A percentile compares a stretch with the other conserved stretches of the same genome.
phyloP scores from a whole-genome alignment of 352 stramenopile genomes.

The Phytopythium delawarense region DNA sequence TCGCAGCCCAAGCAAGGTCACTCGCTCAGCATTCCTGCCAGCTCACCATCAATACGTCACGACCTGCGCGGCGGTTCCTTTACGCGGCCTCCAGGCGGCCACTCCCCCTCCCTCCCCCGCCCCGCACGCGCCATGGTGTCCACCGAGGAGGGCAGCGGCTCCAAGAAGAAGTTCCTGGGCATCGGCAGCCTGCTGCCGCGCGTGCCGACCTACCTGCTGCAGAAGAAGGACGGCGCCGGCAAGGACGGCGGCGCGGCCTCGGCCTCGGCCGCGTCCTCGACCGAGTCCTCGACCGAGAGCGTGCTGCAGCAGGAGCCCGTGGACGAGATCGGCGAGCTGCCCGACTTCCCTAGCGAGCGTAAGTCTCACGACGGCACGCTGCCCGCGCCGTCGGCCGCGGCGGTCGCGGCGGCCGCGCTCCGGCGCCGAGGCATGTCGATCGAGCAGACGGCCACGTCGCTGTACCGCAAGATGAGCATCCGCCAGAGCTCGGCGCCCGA shows the following conservation, averaged over 20 bases:
- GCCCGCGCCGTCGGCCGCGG: slow-evolving; percentile 23
- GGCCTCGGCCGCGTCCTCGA: background rate
- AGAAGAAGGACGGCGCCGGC: slow-evolving; percentile 24
- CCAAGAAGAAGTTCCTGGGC: slow-evolving; percentile 43
- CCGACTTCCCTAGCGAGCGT: slow-evolving; percentile 35
- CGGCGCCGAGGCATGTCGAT: slow-evolving; percentile 48
- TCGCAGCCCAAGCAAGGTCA: background rate
- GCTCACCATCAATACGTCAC: background rate
- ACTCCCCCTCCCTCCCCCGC: background rate
- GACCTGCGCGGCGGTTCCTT: background rate
- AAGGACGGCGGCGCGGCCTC: slow-evolving; percentile 11
- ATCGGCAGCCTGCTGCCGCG: slow-evolving; percentile 63
- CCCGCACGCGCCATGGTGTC: slow-evolving; percentile 25
- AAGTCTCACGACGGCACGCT: slow-evolving; percentile 39
- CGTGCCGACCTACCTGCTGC: slow-evolving; percentile 40
- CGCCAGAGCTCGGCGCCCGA: slow-evolving; percentile 36
- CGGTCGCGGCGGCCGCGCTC: slow-evolving; percentile 20
- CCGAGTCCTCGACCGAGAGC: slow-evolving; percentile 9
- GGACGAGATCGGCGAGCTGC: slow-evolving; percentile 41
- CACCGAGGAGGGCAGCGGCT: slow-evolving; percentile 25
- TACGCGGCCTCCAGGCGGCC: background rate
- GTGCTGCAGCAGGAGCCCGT: slow-evolving; percentile 24
- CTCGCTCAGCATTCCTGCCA: background rate
- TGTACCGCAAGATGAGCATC: slow-evolving; percentile 52
- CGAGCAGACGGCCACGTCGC: slow-evolving; percentile 43